Conservation (phyloP, 2,329 filamentous ascomycete species). For the Fusarium sp. region DNA sequence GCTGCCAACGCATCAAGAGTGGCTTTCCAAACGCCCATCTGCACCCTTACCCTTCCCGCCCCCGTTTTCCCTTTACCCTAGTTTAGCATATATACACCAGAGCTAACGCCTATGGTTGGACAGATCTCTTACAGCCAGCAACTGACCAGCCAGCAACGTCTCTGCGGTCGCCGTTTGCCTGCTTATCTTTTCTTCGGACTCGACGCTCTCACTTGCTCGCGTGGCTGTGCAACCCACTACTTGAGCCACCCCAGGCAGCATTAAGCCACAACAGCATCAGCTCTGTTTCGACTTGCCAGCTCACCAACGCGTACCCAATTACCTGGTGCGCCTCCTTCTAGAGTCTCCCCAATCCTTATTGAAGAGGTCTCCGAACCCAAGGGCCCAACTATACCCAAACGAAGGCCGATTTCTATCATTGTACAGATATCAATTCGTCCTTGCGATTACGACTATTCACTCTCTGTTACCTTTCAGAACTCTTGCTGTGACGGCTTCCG, state of each 20-base stretch:
- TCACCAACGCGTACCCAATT: constrained; percentile 70
- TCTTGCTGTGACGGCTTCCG: constrained; percentile 8
- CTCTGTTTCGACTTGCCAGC: constrained; percentile 68
- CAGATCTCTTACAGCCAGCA: constrained; percentile 45
- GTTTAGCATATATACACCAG: constrained; percentile 47
- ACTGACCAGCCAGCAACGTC: constrained; percentile 40
- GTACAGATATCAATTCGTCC: constrained; percentile 42
- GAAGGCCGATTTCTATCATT: constrained; percentile 49
- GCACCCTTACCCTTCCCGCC: constrained; percentile 43
- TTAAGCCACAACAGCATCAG: constrained; percentile 62
- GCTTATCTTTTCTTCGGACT: constrained; percentile 17
- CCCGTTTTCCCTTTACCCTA: constrained; percentile 41
- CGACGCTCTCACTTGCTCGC: constrained; percentile 49
- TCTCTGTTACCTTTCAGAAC: constrained; percentile 23
- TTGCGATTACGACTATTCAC: constrained; percentile 41
- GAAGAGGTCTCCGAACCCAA: constrained; percentile 48
- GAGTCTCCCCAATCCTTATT: constrained; percentile 51
- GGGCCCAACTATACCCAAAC: constrained; percentile 60
- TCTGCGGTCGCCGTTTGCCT: constrained; percentile 33
- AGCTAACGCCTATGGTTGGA: constrained; percentile 53
- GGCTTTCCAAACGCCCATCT: constrained; percentile 44
- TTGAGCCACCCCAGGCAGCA: constrained; percentile 47
- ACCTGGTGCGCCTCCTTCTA: constrained; percentile 61
- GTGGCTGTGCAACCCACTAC: constrained; percentile 54
- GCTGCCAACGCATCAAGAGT: constrained; percentile 54